A percentile compares a stretch with the other conserved stretches of the same genome.
These are phyloP conservation scores for Diaporthe caulivora DNA, from an alignment of 2,329 filamentous ascomycete genomes.

Conservation along the genomic window DNA sequence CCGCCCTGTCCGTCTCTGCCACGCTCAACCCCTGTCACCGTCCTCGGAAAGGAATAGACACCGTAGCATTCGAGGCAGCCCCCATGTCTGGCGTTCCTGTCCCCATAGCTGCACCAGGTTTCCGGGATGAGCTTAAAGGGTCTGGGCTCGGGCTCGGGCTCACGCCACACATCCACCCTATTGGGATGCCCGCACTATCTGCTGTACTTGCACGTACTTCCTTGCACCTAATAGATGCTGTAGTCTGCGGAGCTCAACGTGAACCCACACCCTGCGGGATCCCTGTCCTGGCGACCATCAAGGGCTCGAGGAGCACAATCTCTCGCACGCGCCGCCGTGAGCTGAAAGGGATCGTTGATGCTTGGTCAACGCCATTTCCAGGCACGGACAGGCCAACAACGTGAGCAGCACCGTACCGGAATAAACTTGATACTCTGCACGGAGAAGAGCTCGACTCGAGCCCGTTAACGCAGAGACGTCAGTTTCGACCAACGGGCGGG, in stretches of 20 bases:
- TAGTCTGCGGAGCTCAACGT: neutral
- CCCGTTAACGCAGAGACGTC: conserved; percentile 4
- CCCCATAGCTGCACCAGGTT: conserved; percentile 42
- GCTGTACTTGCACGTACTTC: conserved; percentile 10
- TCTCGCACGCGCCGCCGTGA: conserved; percentile 20
- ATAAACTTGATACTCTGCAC: neutral
- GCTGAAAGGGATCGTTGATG: conserved; percentile 1
- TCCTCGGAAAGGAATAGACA: conserved; percentile 31
- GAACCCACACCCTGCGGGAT: conserved; percentile 8
- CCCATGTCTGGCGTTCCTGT: conserved; percentile 35
- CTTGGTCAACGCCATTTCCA: conserved; percentile 6
- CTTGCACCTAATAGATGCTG: neutral
- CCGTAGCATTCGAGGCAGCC: conserved; percentile 29
- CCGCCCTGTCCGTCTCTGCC: conserved; percentile 18
- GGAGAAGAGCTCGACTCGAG: neutral
- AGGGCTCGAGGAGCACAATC: conserved; percentile 4
- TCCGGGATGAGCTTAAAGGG: conserved; percentile 44
- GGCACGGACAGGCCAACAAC: conserved; percentile 1
- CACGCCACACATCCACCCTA: conserved; percentile 28
- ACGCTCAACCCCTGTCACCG: conserved; percentile 20
- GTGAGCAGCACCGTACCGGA: neutral
- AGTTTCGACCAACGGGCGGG: conserved; percentile 16
- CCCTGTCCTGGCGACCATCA: conserved; percentile 10
- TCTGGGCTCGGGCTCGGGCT: conserved; percentile 39
- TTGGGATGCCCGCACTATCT: conserved; percentile 25